A percentile compares a stretch with the other conserved stretches of the same genome.
Conservation (phyloP, 2,329 filamentous ascomycete genomes). For the Myriosclerotinia curreyana region DNA sequence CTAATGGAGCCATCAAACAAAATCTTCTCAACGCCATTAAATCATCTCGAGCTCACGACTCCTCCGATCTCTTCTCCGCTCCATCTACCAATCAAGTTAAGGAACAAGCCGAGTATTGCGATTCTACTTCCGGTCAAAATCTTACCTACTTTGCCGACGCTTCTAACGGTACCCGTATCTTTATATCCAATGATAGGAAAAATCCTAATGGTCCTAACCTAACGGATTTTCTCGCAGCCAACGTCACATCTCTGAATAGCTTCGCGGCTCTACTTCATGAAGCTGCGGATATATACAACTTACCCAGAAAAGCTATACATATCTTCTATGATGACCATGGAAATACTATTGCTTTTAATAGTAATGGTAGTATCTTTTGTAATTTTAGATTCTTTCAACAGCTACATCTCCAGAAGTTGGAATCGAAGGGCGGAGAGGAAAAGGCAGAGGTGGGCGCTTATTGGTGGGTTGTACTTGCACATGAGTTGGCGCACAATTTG, state of each 20-base stretch:
- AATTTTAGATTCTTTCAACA: slow-evolving; percentile 86
- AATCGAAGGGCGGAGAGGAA: slow-evolving; percentile 43
- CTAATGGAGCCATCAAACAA: slow-evolving; percentile 59
- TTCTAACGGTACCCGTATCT: slow-evolving; percentile 70
- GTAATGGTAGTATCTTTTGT: slow-evolving; percentile 83
- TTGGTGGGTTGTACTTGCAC: slow-evolving; percentile 95
- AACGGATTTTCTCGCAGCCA: slow-evolving; percentile 56
- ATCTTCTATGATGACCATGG: slow-evolving; percentile 82
- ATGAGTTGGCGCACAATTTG: slow-evolving; percentile 94
- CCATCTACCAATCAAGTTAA: slow-evolving; percentile 71
- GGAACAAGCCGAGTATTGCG: slow-evolving; percentile 84
- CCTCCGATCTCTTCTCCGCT: slow-evolving; percentile 67
- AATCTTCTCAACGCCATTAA: slow-evolving; percentile 76
- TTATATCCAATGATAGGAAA: slow-evolving; percentile 54
- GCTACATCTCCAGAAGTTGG: slow-evolving; percentile 60
- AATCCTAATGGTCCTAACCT: slow-evolving; percentile 48
- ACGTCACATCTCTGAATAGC: slow-evolving; percentile 60
- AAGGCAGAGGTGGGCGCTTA: slow-evolving; percentile 71
- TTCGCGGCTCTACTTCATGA: slow-evolving; percentile 71
- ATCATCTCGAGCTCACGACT: slow-evolving; percentile 73
- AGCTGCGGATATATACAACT: slow-evolving; percentile 67
- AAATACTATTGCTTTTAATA: slow-evolving; percentile 89
- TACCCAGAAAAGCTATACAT: slow-evolving; percentile 68
- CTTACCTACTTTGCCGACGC: slow-evolving; percentile 68
- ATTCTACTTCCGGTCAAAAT: slow-evolving; percentile 70